phyloP scores from a whole-genome alignment of 805 yeast species.

The Sugiyamaella valdiviana region DNA sequence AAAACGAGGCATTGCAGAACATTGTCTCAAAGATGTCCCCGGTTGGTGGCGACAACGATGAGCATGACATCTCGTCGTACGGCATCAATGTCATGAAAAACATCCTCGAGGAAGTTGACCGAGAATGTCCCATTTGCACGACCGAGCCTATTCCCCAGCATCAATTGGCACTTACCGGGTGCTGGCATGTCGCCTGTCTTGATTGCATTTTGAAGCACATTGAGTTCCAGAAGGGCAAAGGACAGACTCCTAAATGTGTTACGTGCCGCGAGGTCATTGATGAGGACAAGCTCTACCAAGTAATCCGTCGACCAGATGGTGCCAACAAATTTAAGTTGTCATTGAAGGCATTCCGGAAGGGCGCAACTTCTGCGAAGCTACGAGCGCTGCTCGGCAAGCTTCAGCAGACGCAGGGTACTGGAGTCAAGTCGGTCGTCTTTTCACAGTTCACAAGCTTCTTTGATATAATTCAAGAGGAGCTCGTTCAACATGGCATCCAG shows the following conservation, averaged over 20 bases:
- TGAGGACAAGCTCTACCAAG: slow-evolving; percentile 42
- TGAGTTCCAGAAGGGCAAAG: slow-evolving; percentile 51
- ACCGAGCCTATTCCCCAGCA: slow-evolving; percentile 52
- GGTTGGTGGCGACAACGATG: slow-evolving; percentile 15
- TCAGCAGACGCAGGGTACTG: slow-evolving; percentile 48
- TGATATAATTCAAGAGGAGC: slow-evolving; percentile 63
- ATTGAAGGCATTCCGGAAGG: slow-evolving; percentile 29
- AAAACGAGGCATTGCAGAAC: slow-evolving; percentile 24
- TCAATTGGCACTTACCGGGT: slow-evolving; percentile 58
- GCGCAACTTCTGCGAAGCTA: slow-evolving; percentile 60
- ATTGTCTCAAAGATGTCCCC: slow-evolving; percentile 17
- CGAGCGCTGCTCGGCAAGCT: slow-evolving; percentile 68
- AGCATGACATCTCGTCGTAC: slow-evolving; percentile 12
- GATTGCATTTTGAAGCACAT: slow-evolving; percentile 69
- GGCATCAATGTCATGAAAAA: slow-evolving; percentile 25
- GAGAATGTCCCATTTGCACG: slow-evolving; percentile 85
- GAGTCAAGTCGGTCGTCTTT: slow-evolving; percentile 76
- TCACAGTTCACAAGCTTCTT: slow-evolving; percentile 83
- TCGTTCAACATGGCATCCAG: slow-evolving; percentile 44
- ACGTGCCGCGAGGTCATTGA: slow-evolving; percentile 60
- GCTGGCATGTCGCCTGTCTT: slow-evolving; percentile 77
- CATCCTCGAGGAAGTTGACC: slow-evolving; percentile 33
- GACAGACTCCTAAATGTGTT: slow-evolving; percentile 57
- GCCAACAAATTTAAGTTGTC: slow-evolving; percentile 10
- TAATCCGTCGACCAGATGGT: slow-evolving; percentile 29